Evolutionary conservation across 306 rosid species (phyloP).

Genomic region (Fragaria ananassa): DNA sequence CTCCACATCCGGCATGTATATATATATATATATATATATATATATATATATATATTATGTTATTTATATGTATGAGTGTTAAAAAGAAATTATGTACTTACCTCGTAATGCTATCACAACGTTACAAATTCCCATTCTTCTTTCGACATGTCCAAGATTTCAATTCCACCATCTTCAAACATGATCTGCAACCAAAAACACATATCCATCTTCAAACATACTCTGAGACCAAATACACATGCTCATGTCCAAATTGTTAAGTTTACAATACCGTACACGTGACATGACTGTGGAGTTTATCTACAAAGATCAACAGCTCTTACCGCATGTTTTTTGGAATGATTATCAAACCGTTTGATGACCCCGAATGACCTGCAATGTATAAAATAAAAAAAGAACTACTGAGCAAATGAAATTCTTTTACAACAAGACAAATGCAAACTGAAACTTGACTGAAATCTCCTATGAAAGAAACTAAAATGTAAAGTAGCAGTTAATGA

Average conservation of each 20-base stretch:
- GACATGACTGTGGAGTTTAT: not conserved
- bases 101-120: slow-evolving; percentile 32
- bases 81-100: not conserved
- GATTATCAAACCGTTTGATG: slow-evolving; percentile 58
- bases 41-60: too few relatives aligned
- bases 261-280: not conserved
- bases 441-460: not conserved
- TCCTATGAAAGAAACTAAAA: not conserved
- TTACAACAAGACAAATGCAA: not conserved
- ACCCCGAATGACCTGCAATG: slow-evolving; percentile 66
- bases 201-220: slow-evolving; percentile 71
- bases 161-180: slow-evolving; percentile 70
- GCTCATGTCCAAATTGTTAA: not conserved
- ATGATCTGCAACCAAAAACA: slow-evolving; percentile 51
- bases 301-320: slow-evolving; percentile 23
- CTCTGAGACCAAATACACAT: slow-evolving; percentile 43
- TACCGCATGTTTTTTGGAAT: slow-evolving; percentile 67
- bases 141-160: slow-evolving; percentile 69
- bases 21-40: too few relatives aligned
- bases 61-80: too few relatives aligned
- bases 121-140: slow-evolving; percentile 76
- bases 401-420: not conserved
- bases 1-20: too few relatives aligned
- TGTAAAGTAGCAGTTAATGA: not conserved
- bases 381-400: slow-evolving; percentile 15